Evolutionary conservation across 371 early-diverging fungal genomes (phyloP).

Genomic region (Nematocida displodere): DNA sequence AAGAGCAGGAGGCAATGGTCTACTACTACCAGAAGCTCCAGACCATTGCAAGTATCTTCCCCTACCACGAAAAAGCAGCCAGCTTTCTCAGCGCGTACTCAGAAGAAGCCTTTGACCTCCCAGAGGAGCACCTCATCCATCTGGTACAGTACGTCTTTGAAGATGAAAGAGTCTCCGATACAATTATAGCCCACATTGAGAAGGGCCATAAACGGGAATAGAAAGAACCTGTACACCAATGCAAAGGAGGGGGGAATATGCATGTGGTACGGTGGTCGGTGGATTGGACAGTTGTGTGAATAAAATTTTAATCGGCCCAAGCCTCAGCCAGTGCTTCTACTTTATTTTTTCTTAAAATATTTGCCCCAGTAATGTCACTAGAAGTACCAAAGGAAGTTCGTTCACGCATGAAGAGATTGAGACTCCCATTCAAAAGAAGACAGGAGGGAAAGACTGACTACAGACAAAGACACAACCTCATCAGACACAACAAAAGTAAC

Average conservation of each 20-base stretch:
- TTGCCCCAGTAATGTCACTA: slow-evolving; percentile 43
- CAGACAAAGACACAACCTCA: slow-evolving; percentile 95
- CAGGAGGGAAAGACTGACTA: slow-evolving; percentile 99
- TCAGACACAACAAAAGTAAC: slow-evolving; percentile 97
- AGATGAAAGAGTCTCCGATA: not conserved
- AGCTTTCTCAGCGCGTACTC: slow-evolving; percentile 12
- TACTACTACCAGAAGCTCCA: not conserved
- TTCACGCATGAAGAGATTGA: slow-evolving; percentile 49
- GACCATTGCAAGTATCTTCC: not conserved
- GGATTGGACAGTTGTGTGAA: too few relatives aligned
- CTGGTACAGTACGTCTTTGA: not conserved
- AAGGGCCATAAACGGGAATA: slow-evolving; percentile 26
- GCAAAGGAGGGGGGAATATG: not conserved
- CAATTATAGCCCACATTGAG: not conserved
- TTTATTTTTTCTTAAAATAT: slow-evolving; percentile 29
- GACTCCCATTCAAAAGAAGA: slow-evolving; percentile 61
- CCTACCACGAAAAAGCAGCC: not conserved
- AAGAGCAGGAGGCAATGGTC: not conserved
- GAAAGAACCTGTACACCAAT: not conserved
- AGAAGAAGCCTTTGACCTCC: not conserved
- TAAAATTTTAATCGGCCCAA: too few relatives aligned
- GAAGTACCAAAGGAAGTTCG: slow-evolving; percentile 12
- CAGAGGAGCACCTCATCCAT: not conserved
- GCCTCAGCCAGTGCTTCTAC: not conserved
- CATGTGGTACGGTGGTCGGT: not conserved